Evolutionary conservation across 2,329 filamentous ascomycete genomes (phyloP).

Genomic region (Ascochyta lentis): DNA sequence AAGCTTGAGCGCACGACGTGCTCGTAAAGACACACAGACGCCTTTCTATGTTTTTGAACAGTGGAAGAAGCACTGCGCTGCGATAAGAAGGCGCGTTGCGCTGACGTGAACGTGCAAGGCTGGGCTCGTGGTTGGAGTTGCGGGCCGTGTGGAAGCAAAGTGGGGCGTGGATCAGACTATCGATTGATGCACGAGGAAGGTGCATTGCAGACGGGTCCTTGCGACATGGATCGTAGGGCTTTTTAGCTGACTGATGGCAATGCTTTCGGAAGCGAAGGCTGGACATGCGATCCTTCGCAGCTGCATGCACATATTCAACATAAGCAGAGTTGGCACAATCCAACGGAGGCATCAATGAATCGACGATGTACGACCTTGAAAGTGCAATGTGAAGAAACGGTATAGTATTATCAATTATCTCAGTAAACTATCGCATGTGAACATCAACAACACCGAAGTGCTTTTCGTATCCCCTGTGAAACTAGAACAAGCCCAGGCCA

Average conservation of each 20-base stretch:
- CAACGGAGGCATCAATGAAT: too few species aligned
- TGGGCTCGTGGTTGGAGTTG: constrained; percentile 3
- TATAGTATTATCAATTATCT: constrained; percentile 11
- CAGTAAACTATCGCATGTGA: background rate
- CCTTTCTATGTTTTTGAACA: background rate
- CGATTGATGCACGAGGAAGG: constrained; percentile 13
- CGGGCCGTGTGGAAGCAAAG: constrained; percentile 7
- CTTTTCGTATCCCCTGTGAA: background rate
- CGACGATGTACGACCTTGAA: background rate
- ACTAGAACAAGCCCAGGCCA: constrained; percentile 30
- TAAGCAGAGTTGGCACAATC: background rate
- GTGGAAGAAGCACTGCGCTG: background rate
- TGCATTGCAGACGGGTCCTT: constrained; percentile 9
- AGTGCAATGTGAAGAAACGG: background rate
- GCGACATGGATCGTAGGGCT: background rate
- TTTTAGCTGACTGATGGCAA: background rate
- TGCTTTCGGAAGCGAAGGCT: background rate
- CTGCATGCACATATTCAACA: background rate
- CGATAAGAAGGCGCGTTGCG: background rate
- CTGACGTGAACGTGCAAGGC: constrained; percentile 7
- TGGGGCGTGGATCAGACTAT: constrained; percentile 12
- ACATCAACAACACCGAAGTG: constrained; percentile 2
- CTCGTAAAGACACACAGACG: background rate
- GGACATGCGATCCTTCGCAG: background rate
- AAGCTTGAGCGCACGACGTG: constrained; percentile 12